Conservation (phyloP, 129 eudicot genomes). For the Kitagawia praeruptora region DNA sequence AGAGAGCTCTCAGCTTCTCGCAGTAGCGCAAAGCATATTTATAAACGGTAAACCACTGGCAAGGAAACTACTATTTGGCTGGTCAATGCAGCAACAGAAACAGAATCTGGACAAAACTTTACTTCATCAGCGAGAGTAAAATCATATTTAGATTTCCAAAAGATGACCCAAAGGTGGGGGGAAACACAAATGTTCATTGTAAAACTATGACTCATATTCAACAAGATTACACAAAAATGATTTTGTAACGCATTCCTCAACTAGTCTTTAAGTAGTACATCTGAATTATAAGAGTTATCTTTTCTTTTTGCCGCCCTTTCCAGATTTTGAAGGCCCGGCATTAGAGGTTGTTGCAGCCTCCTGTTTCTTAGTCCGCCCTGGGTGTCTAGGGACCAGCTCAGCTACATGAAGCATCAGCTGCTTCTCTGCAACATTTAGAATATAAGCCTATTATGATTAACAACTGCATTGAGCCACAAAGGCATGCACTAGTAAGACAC, state of each 20-base stretch:
- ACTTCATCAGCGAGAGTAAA: not conserved
- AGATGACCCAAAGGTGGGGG: not conserved
- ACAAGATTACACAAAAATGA: not conserved
- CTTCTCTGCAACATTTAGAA: conserved; percentile 50
- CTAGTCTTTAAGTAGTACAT: not conserved
- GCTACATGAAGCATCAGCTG: conserved; percentile 69
- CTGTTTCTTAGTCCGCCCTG: conserved; percentile 78
- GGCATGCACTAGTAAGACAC: not conserved
- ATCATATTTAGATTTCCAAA: not conserved
- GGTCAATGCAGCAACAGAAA: not conserved
- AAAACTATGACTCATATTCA: not conserved
- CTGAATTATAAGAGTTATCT: conserved; percentile 30
- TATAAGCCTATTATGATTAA: not conserved
- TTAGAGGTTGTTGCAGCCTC: conserved; percentile 60
- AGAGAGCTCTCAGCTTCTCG: not conserved
- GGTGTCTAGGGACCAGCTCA: conserved; percentile 84
- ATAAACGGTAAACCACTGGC: not conserved
- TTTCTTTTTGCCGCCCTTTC: conserved; percentile 82
- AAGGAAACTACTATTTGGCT: not conserved
- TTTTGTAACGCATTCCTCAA: not conserved
- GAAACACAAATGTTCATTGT: not conserved
- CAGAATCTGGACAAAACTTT: not conserved
- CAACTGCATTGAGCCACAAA: not conserved
- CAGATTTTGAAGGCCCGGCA: conserved; percentile 63
- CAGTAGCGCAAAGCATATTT: not conserved